Base-by-base conservation (phyloP, 768 basidiomycete genomes). In the Grammothele lineata region DNA sequence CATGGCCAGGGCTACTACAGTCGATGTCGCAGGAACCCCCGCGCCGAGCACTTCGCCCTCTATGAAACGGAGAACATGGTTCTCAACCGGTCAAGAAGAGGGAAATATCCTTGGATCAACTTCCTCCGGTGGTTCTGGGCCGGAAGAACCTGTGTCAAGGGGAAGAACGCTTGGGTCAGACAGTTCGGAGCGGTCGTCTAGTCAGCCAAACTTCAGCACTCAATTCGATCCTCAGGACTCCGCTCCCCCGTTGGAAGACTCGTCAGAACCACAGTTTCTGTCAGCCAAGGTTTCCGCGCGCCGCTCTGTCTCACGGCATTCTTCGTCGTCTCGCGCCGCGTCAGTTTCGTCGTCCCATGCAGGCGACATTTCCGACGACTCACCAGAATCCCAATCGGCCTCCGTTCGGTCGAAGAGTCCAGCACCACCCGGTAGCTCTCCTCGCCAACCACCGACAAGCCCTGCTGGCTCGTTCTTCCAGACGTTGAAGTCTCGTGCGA, bases 401-500 rank as follows among this genome's bases (percentile, higher is more conserved):
- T 35, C 56, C 8, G 48, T 43, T 35, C 45, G 48, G 19, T 43
- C 57, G 37, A 57, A 52, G 48, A 59, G 53, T 26, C 56, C 53
- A n/a, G 45, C 32, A 5, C 41, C 21, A 9, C 47, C 22, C 21
- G 41, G 38, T 11, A 48, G 39, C 45, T 40, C 52, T 7, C 32
- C 37, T 18, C 56, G 58, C 50, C 45, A 66, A 60, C 41, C 47
- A 19, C 53, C 53, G 12, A 49, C 67, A n/a, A 76, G 74, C 44
- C 71, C 82, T 19, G 65, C 76, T 1, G 54, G 76, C n/a, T 68
- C 83, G 15, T 87, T 96, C 69, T 76, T 95, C 38, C 80, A 87
- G 15, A 83, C 85, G 19, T 74, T 90, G 43, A 87, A 86, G 61
- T 80, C 88, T 5, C 85, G 84, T 35, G 80, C 83, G 0, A 70